Percentiles rank a stretch among this genome's conserved stretches.
Evolutionary conservation across 441 rosid species (phyloP).

Genomic region (Pelargonium myrrhifolium): DNA sequence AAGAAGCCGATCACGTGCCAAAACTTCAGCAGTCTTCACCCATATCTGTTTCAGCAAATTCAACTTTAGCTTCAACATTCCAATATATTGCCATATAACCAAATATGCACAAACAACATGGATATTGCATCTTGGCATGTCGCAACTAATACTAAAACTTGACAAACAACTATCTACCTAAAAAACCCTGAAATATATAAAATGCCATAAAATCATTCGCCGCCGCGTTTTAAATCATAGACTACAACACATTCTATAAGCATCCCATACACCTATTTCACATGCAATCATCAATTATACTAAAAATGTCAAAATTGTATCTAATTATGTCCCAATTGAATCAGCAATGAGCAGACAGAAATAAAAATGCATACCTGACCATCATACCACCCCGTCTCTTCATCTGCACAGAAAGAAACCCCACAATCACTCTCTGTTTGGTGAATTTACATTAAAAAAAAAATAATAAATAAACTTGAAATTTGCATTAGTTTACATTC

Average conservation of each 20-base stretch:
- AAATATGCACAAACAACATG: background rate
- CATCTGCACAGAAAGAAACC: conserved; percentile 43
- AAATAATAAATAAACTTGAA: background rate
- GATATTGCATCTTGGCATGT: background rate
- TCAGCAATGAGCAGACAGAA: background rate
- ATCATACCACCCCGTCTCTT: conserved; percentile 97
- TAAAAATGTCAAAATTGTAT: too few species aligned
- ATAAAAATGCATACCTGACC: conserved; percentile 54
- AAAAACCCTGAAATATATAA: too few species aligned
- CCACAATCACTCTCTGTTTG: background rate
- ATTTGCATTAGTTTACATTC: conserved; percentile 42
- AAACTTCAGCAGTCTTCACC: conserved; percentile 88
- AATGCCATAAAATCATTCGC: too few species aligned
- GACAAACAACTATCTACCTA: too few species aligned
- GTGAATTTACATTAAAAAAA: background rate
- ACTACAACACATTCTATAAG: too few species aligned
- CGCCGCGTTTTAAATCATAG: too few species aligned
- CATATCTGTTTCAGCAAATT: conserved; percentile 46
- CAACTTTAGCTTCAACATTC: conserved; percentile 3
- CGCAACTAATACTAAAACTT: too few species aligned
- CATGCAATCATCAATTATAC: too few species aligned
- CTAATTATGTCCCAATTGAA: background rate
- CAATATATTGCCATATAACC: background rate
- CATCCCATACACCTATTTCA: too few species aligned
- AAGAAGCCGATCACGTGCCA: conserved; percentile 87